Evolutionary conservation across 2,329 filamentous ascomycete species (phyloP).

Genomic region (Pleurostoma richardsiae): DNA sequence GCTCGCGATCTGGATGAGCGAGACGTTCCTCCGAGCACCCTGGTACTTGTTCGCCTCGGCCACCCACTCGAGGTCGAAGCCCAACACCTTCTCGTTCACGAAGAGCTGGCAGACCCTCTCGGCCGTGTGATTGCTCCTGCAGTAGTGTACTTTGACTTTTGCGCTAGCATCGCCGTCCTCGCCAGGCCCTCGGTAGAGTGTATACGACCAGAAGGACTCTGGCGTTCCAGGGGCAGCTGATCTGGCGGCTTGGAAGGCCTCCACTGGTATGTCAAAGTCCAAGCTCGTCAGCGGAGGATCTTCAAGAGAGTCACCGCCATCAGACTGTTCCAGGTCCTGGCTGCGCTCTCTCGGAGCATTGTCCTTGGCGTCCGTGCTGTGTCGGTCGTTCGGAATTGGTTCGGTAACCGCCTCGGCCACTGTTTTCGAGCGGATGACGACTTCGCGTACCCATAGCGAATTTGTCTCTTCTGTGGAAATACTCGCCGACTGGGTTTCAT

Average conservation of each 20-base stretch:
- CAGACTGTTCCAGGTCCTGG: too few species aligned
- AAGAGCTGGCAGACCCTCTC: conserved; percentile 67
- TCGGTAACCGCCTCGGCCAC: too few species aligned
- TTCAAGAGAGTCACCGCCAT: conserved; percentile 1
- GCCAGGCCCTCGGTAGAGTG: conserved; percentile 54
- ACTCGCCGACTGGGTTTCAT: neutral
- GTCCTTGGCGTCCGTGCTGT: too few species aligned
- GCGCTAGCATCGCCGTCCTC: conserved; percentile 32
- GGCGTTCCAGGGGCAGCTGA: conserved; percentile 34
- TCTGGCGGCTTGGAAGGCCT: conserved; percentile 43
- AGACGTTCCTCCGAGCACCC: conserved; percentile 64
- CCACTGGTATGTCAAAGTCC: conserved; percentile 40
- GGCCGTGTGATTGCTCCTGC: conserved; percentile 59
- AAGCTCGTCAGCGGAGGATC: conserved; percentile 30
- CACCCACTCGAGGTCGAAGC: conserved; percentile 88
- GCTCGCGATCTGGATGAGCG: conserved; percentile 77
- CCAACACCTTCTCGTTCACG: conserved; percentile 63
- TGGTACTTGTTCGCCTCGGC: conserved; percentile 37
- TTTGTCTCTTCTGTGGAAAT: neutral
- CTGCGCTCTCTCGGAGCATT: too few species aligned
- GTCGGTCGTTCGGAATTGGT: too few species aligned
- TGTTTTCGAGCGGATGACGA: too few species aligned
- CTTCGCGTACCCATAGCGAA: too few species aligned
- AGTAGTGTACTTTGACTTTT: conserved; percentile 71
- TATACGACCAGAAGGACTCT: conserved; percentile 63